Evolutionary conservation across 768 basidiomycete genomes (phyloP).

Genomic region (Hygrophoropsis aurantiaca): DNA sequence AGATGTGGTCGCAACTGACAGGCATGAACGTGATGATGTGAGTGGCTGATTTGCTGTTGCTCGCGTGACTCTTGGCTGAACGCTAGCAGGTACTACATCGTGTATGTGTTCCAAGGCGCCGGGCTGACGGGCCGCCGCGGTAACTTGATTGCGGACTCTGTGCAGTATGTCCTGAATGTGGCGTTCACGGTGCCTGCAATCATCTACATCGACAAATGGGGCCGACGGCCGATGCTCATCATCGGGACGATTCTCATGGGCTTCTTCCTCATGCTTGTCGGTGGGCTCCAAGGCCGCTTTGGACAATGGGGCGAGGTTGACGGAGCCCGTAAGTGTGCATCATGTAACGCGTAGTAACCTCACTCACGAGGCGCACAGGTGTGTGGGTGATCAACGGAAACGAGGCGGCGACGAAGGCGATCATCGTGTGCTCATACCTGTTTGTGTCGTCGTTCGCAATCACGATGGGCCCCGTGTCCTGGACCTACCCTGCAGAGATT

Average conservation of each 20-base stretch:
- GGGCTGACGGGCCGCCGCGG: constrained; percentile 74
- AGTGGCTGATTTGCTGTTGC: constrained; percentile 7
- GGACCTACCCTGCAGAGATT: constrained; percentile 74
- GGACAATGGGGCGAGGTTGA: constrained; percentile 60
- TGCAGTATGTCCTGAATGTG: constrained; percentile 52
- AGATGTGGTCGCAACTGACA: constrained; percentile 78
- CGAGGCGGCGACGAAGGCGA: constrained; percentile 56
- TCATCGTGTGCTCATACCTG: constrained; percentile 77
- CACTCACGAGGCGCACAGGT: constrained; percentile 3
- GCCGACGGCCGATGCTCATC: constrained; percentile 74
- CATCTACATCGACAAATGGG: constrained; percentile 75
- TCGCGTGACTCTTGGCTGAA: background rate
- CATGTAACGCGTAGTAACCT: background rate
- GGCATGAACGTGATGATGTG: constrained; percentile 86
- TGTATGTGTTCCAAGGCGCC: constrained; percentile 76
- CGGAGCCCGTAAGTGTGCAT: constrained; percentile 24
- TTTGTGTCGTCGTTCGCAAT: constrained; percentile 75
- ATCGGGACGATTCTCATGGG: constrained; percentile 67
- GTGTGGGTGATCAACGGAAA: constrained; percentile 66
- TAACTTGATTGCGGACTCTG: constrained; percentile 73
- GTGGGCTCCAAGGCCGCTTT: constrained; percentile 67
- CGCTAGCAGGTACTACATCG: constrained; percentile 26
- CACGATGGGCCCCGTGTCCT: constrained; percentile 76
- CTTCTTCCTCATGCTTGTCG: constrained; percentile 76
- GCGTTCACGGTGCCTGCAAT: constrained; percentile 45